phyloP scores from a whole-genome alignment of 1,139 yeast species.

The Debaryomyces psychrophilus region DNA sequence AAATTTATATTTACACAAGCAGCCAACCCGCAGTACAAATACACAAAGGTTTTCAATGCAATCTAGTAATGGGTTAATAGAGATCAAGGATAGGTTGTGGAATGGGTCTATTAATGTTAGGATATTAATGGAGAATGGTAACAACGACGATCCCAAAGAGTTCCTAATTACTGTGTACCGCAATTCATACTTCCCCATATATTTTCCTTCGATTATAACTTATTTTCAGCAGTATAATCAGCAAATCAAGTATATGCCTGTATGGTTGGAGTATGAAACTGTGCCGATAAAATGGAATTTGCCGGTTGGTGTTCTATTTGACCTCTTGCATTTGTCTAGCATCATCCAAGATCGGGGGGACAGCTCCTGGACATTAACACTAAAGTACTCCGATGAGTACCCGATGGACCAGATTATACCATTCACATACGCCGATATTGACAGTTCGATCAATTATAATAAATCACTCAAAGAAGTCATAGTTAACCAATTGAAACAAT shows the following conservation, averaged over 20 bases:
- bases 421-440: slow-evolving; percentile 22
- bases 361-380: slow-evolving; percentile 51
- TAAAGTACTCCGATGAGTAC: slow-evolving; percentile 43
- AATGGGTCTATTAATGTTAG: slow-evolving; percentile 55
- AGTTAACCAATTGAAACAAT: slow-evolving; percentile 79
- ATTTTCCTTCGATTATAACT: slow-evolving; percentile 41
- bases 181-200: slow-evolving; percentile 60
- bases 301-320: slow-evolving; percentile 76
- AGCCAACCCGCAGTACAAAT: not conserved
- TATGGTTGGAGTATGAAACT: slow-evolving; percentile 71
- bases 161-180: slow-evolving; percentile 38
- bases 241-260: slow-evolving; percentile 31
- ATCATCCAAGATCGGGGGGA: slow-evolving; percentile 3
- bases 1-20: not conserved
- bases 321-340: slow-evolving; percentile 40
- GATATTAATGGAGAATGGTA: slow-evolving; percentile 25
- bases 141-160: slow-evolving; percentile 16
- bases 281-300: slow-evolving; percentile 76
- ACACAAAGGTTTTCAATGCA: slow-evolving; percentile 3
- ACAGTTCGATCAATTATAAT: slow-evolving; percentile 25
- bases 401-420: slow-evolving; percentile 63
- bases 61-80: slow-evolving; percentile 10
- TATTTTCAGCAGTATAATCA: slow-evolving; percentile 48
- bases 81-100: slow-evolving; percentile 51
- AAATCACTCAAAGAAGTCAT: slow-evolving; percentile 52